Percentiles rank a stretch among this genome's conserved stretches.
Conservation (phyloP, 2,329 filamentous ascomycete genomes). For the Apiospora kogelbergensis region DNA sequence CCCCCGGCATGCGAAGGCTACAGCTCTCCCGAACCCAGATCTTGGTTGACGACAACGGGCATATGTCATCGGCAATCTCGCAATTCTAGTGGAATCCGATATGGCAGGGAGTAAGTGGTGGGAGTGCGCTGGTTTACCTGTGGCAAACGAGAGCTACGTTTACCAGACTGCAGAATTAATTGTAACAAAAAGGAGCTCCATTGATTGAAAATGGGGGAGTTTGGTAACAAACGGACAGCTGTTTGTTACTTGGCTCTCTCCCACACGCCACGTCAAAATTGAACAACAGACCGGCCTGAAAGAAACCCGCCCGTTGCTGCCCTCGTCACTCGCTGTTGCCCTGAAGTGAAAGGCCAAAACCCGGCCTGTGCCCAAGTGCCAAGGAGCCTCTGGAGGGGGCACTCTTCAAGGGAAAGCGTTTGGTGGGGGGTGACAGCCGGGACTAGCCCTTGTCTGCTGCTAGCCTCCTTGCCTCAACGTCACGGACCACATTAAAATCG, state of each 20-base stretch:
- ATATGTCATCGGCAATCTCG: background rate
- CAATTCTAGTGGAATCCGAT: background rate
- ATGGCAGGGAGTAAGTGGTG: background rate
- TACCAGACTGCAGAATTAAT: background rate
- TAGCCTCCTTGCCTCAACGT: background rate
- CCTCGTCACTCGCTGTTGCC: constrained; percentile 3
- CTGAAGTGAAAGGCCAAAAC: background rate
- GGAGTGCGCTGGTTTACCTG: background rate
- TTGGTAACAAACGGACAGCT: background rate
- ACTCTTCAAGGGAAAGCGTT: background rate
- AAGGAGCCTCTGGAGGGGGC: background rate
- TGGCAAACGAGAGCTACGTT: background rate
- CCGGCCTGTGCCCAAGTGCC: constrained; percentile 2
- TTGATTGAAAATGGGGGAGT: background rate
- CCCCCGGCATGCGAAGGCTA: background rate
- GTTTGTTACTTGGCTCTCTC: background rate
- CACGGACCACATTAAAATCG: background rate
- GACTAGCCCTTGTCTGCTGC: background rate
- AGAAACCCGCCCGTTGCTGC: background rate
- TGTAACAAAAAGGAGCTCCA: background rate
- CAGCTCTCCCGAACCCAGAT: constrained; percentile 1
- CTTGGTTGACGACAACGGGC: background rate
- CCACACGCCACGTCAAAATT: background rate
- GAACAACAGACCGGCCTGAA: background rate
- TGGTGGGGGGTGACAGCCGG: constrained; percentile 1